A percentile compares a stretch with the other conserved stretches of the same genome.
These are phyloP conservation scores for Phytophthora pseudosyringae DNA, from an alignment of 352 stramenopile genomes.

Conservation along the genomic window DNA sequence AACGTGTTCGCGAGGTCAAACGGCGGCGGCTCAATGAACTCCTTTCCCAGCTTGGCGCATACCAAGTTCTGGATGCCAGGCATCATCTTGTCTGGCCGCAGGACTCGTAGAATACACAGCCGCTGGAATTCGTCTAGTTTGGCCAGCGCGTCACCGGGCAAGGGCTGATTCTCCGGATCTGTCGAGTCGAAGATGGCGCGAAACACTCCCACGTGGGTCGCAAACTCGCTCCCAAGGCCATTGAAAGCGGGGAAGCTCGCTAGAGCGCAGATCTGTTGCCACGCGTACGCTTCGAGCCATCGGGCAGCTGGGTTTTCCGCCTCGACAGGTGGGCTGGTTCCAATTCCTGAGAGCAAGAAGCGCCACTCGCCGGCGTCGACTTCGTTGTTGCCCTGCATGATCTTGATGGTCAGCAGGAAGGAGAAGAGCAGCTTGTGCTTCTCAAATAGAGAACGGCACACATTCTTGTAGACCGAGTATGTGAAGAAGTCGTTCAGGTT, in stretches of 20 bases:
- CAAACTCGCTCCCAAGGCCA: conserved; percentile 47
- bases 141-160: conserved; percentile 66
- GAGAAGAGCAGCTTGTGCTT: conserved; percentile 95
- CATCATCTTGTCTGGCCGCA: conserved; percentile 90
- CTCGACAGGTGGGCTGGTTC: conserved; percentile 27
- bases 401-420: conserved; percentile 91
- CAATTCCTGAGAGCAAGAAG: conserved; percentile 90
- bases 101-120: conserved; percentile 78
- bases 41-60: conserved; percentile 79
- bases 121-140: conserved; percentile 84
- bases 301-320: conserved; percentile 37
- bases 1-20: conserved; percentile 94
- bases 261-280: conserved; percentile 61
- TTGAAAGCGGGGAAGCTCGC: conserved; percentile 40
- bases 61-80: conserved; percentile 92
- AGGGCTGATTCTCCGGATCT: conserved; percentile 81
- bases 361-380: conserved; percentile 89
- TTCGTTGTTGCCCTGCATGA: conserved; percentile 86
- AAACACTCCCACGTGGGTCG: conserved; percentile 53
- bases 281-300: conserved; percentile 77
- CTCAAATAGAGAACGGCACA: conserved; percentile 94
- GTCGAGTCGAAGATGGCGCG: conserved; percentile 83
- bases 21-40: conserved; percentile 93
- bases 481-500: conserved; percentile 95
- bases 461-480: conserved; percentile 95